Evolutionary conservation across 2,329 filamentous ascomycete genomes (phyloP), one percentile per base, ranked within the genome.

Genomic region (Fusarium pseudocircinatum): DNA sequence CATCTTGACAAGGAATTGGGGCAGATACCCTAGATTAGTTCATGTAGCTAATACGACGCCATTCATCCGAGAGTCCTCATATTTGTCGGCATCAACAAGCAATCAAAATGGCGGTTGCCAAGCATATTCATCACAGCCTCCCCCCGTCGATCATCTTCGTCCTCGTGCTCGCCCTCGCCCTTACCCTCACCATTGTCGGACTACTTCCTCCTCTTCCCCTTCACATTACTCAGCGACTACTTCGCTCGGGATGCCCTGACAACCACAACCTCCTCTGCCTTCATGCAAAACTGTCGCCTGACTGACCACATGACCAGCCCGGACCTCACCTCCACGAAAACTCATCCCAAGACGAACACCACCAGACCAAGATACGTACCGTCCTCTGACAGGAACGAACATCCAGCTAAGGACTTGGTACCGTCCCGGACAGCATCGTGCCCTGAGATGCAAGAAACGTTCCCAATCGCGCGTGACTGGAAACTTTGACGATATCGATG

Each of bases 341-440:
- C 40, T 4, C 9, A 42, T 6, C 22, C n/a, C 22, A 15, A 24
- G 22, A 42, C 15, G 9, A 42, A 42, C 40, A 42, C 14, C 14
- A 7, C 4, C 10, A 0, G 40, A 16, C n/a, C 14, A 24, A 15
- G 9, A 42, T 10, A 24, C 15, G 11, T 6, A 42, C 7, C 32
- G 15, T 42, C n/a, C 22, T n/a, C 40, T 7, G 14, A n/a, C 10
- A 9, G 14, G 6, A 24, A 42, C 40, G 7, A 0, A 42, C 16
- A 11, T 42, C 9, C 22, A 24, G 22, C 9, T 24, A 24, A 4
- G 0, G 22, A 42, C 14, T 24, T 42, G 8, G n/a, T 24, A 0
- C 9, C 11, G 9, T 9, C 6, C 14, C 1, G n/a, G n/a, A 42
- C 14, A 7, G 4, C 4, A 5, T 7, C n/a, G 14, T 32, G 2